Conservation (phyloP, 805 yeast species). For the Saturnispora kantuleensis region DNA sequence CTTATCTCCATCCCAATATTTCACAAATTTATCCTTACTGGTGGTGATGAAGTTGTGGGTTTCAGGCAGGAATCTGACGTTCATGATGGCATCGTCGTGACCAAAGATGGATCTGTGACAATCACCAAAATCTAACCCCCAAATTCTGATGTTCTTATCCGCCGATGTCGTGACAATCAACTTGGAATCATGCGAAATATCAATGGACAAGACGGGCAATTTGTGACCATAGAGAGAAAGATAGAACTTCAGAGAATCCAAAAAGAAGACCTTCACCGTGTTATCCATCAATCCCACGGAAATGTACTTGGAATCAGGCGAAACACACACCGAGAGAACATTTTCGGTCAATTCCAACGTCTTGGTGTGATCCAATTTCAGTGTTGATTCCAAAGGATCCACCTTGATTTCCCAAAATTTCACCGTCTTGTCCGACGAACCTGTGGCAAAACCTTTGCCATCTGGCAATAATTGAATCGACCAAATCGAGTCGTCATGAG, state of each 20-base stretch:
- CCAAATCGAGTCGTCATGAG: conserved; percentile 79
- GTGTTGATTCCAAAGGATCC: conserved; percentile 44
- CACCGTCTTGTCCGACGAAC: conserved; percentile 85
- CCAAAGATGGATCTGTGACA: conserved; percentile 96
- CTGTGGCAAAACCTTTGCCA: conserved; percentile 78
- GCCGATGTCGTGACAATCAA: conserved; percentile 89
- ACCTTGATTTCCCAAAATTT: conserved; percentile 83
- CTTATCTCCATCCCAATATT: conserved; percentile 98
- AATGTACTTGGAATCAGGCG: conserved; percentile 67
- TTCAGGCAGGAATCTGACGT: conserved; percentile 73
- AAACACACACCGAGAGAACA: conserved; percentile 64
- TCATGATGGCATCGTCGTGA: conserved; percentile 93
- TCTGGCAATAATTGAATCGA: conserved; percentile 78
- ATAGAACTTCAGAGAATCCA: conserved; percentile 79
- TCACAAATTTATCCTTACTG: conserved; percentile 80
- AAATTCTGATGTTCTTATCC: conserved; percentile 91
- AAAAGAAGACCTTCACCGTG: conserved; percentile 90
- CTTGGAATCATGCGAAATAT: conserved; percentile 83
- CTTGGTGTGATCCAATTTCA: conserved; percentile 63
- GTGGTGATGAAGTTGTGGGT: conserved; percentile 84
- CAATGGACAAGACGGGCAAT: conserved; percentile 86
- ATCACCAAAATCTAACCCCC: conserved; percentile 99
- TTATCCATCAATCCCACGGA: conserved; percentile 84
- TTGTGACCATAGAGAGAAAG: conserved; percentile 92
- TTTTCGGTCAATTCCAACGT: conserved; percentile 85